Conservation (phyloP, 2,329 filamentous ascomycete genomes). For the Hypoxylon sp. region DNA sequence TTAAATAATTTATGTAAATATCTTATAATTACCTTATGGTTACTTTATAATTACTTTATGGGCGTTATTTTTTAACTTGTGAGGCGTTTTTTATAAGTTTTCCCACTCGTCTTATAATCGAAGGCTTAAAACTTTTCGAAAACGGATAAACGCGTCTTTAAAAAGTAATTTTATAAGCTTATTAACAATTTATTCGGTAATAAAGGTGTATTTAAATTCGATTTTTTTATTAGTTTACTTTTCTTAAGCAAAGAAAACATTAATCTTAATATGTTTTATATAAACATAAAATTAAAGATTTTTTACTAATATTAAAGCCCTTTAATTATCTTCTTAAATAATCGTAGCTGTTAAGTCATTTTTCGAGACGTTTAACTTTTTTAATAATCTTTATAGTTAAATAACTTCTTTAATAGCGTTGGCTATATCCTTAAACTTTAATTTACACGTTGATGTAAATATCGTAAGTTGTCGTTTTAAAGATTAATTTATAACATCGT, state of each 20-base stretch:
- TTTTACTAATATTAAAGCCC: slow-evolving; percentile 15
- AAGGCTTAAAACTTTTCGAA: neutral
- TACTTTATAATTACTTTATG: too few species aligned
- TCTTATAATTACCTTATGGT: too few species aligned
- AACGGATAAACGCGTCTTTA: neutral
- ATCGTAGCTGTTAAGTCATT: slow-evolving; percentile 13
- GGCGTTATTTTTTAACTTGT: too few species aligned
- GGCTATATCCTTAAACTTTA: slow-evolving; percentile 10
- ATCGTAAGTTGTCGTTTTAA: neutral
- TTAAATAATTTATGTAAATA: too few species aligned
- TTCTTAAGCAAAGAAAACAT: slow-evolving; percentile 12
- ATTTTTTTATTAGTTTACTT: slow-evolving; percentile 11
- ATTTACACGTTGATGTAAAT: slow-evolving; percentile 6
- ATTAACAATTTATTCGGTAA: neutral
- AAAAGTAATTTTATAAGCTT: neutral
- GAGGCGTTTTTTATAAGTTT: too few species aligned
- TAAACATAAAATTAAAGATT: slow-evolving; percentile 9
- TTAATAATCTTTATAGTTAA: slow-evolving; percentile 18
- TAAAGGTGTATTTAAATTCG: neutral
- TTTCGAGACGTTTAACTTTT: slow-evolving; percentile 13
- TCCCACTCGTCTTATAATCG: too few species aligned
- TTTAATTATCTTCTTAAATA: slow-evolving; percentile 24
- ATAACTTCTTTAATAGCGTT: slow-evolving; percentile 19
- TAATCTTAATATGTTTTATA: slow-evolving; percentile 23
- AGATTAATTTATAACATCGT: slow-evolving; percentile 7